Percentiles rank a stretch among this genome's conserved stretches.
These are phyloP conservation scores for Saksenaea vasiformis DNA, from an alignment of 371 early-diverging fungal genomes.

Conservation along the genomic window DNA sequence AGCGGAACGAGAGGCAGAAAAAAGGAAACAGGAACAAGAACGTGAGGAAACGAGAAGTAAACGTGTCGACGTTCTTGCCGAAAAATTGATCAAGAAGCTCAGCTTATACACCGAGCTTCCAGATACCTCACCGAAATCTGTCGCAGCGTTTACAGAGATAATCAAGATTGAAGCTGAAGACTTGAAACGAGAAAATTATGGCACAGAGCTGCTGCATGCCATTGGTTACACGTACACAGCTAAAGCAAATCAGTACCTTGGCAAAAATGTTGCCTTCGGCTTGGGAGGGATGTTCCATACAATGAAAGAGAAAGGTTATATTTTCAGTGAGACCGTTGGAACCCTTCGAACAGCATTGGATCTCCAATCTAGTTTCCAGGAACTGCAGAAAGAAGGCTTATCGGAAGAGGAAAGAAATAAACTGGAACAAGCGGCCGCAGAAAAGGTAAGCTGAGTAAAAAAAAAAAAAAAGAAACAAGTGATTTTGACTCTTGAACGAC, in stretches of 20 bases:
- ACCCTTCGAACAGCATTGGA: slow-evolving; percentile 90
- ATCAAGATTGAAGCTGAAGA: slow-evolving; percentile 83
- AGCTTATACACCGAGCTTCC: slow-evolving; percentile 73
- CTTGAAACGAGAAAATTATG: slow-evolving; percentile 87
- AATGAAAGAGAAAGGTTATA: slow-evolving; percentile 79
- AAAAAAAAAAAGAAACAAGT: not conserved
- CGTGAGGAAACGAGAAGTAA: slow-evolving; percentile 59
- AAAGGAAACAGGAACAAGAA: slow-evolving; percentile 38
- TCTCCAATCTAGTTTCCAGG: slow-evolving; percentile 82
- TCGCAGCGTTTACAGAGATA: slow-evolving; percentile 67
- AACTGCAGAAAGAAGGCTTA: slow-evolving; percentile 80
- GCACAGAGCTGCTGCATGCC: slow-evolving; percentile 89
- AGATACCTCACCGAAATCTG: slow-evolving; percentile 40
- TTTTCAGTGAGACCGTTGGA: slow-evolving; percentile 86
- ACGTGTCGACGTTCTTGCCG: slow-evolving; percentile 73
- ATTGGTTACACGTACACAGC: slow-evolving; percentile 88
- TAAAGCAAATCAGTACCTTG: slow-evolving; percentile 84
- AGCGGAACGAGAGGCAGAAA: slow-evolving; percentile 56
- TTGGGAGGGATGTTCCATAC: slow-evolving; percentile 69
- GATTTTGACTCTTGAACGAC: not conserved
- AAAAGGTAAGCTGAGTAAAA: slow-evolving; percentile 45
- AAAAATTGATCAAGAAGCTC: slow-evolving; percentile 77
- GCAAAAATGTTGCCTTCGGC: slow-evolving; percentile 70
- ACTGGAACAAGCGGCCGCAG: slow-evolving; percentile 73
- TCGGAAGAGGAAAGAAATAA: slow-evolving; percentile 63